Evolutionary conservation across 1,284 basidiomycete genomes (phyloP).

Genomic region (Cutaneotrichosporon cyanovorans): DNA sequence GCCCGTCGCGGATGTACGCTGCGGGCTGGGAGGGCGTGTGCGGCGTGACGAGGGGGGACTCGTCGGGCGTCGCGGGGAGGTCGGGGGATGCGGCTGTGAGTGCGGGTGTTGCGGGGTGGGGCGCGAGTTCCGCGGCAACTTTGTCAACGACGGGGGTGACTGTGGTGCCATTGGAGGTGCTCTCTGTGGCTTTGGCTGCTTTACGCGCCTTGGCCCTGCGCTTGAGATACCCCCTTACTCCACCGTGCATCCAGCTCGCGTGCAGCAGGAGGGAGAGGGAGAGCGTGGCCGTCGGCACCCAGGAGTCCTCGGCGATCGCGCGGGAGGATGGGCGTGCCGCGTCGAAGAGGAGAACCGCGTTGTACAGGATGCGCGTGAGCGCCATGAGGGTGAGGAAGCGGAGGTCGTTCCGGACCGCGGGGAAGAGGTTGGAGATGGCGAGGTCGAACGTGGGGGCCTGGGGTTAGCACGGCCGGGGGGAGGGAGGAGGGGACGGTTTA

Average conservation of each 20-base stretch:
- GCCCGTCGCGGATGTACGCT: constrained; percentile 19
- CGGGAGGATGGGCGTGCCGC: constrained; percentile 43
- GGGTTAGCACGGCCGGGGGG: not conserved
- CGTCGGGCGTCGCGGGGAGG: constrained; percentile 26
- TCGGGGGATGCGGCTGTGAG: constrained; percentile 2
- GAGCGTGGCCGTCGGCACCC: constrained; percentile 48
- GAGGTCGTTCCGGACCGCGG: constrained; percentile 50
- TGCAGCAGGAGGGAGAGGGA: constrained; percentile 52
- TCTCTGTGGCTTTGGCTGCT: not conserved
- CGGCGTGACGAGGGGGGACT: constrained; percentile 39
- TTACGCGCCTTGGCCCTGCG: constrained; percentile 24
- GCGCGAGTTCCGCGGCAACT: not conserved
- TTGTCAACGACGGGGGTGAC: not conserved
- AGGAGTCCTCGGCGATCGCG: constrained; percentile 35
- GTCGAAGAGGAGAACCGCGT: constrained; percentile 47
- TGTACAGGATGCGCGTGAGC: constrained; percentile 52
- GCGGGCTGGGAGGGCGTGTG: constrained; percentile 28
- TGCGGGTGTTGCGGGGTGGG: not conserved
- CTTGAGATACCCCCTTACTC: constrained; percentile 51
- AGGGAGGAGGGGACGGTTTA: too few species aligned
- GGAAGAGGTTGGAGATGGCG: constrained; percentile 50
- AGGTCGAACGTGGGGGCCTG: constrained; percentile 56
- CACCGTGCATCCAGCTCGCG: constrained; percentile 53
- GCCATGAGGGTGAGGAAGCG: constrained; percentile 55
- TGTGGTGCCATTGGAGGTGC: too few species aligned